phyloP scores from a whole-genome alignment of 768 basidiomycete species.

The Suillus variegatus region DNA sequence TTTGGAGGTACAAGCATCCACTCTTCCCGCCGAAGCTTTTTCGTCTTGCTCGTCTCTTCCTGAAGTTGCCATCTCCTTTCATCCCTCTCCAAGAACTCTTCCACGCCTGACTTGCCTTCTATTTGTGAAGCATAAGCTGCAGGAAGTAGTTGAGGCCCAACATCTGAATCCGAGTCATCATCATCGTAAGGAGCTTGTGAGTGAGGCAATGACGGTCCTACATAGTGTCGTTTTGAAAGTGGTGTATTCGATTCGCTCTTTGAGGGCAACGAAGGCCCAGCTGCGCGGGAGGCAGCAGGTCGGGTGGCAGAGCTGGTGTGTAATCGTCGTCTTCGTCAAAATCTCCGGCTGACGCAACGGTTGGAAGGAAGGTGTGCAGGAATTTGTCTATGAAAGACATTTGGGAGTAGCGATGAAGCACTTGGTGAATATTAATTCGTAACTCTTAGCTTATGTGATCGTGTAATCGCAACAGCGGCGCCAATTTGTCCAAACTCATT shows the following conservation, averaged over 20 bases:
- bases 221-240: constrained; percentile 35
- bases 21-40: constrained; percentile 81
- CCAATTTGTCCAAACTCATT: too few relatives aligned
- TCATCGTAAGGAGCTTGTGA: constrained; percentile 36
- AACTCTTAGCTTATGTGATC: background rate
- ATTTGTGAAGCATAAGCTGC: constrained; percentile 30
- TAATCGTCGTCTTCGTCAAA: constrained; percentile 63
- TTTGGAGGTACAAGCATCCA: constrained; percentile 98
- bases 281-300: constrained; percentile 51
- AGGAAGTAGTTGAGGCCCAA: constrained; percentile 82
- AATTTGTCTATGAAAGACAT: constrained; percentile 56
- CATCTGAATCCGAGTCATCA: constrained; percentile 75
- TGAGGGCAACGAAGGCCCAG: constrained; percentile 27
- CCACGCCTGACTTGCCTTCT: constrained; percentile 62
- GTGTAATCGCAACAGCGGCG: background rate
- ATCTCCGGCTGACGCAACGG: constrained; percentile 16
- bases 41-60: constrained; percentile 81
- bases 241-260: constrained; percentile 21
- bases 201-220: constrained; percentile 57
- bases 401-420: background rate
- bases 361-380: constrained; percentile 46
- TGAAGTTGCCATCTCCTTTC: constrained; percentile 69
- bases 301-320: constrained; percentile 73
- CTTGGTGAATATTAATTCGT: background rate
- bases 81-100: constrained; percentile 85